Percentiles rank a stretch among this genome's conserved stretches.
These are phyloP conservation scores for Sanghuangporus weigelae DNA, from an alignment of 1,284 basidiomycete species.

Conservation along the genomic window DNA sequence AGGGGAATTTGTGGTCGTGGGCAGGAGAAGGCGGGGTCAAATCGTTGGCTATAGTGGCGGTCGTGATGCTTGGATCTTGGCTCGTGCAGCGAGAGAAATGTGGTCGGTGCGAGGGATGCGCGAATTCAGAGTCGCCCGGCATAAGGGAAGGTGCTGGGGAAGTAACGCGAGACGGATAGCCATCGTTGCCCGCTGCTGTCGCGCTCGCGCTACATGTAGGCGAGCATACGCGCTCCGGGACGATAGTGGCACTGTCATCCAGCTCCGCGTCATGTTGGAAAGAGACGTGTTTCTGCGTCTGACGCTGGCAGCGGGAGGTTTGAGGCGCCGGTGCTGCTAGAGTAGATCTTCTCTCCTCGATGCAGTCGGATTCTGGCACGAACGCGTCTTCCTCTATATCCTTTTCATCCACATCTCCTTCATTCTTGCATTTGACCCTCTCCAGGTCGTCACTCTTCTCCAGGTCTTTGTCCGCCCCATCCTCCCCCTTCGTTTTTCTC, in stretches of 20 bases:
- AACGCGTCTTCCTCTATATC: not conserved
- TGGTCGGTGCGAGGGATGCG: not conserved
- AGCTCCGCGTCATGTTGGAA: slow-evolving; percentile 19
- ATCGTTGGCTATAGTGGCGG: too few relatives aligned
- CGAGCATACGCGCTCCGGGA: slow-evolving; percentile 22
- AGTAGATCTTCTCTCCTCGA: not conserved
- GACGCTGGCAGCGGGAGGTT: not conserved
- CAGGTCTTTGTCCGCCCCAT: not conserved
- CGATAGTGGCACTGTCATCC: slow-evolving; percentile 20
- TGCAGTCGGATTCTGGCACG: not conserved
- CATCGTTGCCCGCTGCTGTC: not conserved
- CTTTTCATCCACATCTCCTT: not conserved
- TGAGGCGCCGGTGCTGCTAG: not conserved
- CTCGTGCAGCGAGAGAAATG: too few relatives aligned
- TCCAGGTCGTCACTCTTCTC: not conserved
- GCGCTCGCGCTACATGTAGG: slow-evolving; percentile 26
- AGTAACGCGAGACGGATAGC: slow-evolving; percentile 20
- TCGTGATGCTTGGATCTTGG: too few relatives aligned
- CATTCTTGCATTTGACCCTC: not conserved
- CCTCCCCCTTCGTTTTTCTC: not conserved
- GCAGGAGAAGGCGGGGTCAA: too few relatives aligned
- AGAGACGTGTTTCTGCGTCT: slow-evolving; percentile 30
- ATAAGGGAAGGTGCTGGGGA: slow-evolving; percentile 24
- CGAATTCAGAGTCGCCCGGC: not conserved
- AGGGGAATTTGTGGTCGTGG: not conserved